Evolutionary conservation across 2,329 filamentous ascomycete species (phyloP), one percentile per base, ranked within the genome.

Genomic region (Dothidotthia symphoricarpi): DNA sequence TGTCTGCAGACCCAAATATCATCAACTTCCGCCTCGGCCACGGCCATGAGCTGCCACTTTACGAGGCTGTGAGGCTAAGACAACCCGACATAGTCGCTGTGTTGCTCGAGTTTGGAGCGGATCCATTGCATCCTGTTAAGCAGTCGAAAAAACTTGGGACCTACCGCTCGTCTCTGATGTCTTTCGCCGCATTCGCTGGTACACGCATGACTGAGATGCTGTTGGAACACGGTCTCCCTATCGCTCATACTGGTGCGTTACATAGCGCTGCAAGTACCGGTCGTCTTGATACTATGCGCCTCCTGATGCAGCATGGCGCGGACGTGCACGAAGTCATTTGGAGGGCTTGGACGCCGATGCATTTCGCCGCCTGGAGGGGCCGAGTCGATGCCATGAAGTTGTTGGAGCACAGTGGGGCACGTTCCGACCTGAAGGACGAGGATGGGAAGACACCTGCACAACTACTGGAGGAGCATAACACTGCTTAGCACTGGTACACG

Each of bases 61-160:
- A 45, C 36, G 45, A 42, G 41, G 45, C 45, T 27, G 45, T 38
- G 30, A 42, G 31, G 31, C 35, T 24, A 38, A 34, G 24, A 29
- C n/a, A 30, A 38, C 12, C 39, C 17, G 30, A 45, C 24, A 16
- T 48, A 16, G 41, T 41, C 28, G 39, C 22, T 36, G 36, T 39
- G 15, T 35, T 45, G 16, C 45, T 48, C 38, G 38, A 40, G 35
- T 36, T 40, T 40, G 45, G 45, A 17, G 45, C 45, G 34, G 42
- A 48, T 41, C 45, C 45, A 40, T 31, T 41, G 17, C 34, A 41
- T 36, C 32, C 40, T 34, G 29, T 25, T 29, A n/a, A 15, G 26
- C 16, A 16, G 27, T 34, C 30, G 22, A 36, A 39, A 31, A 22
- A 24, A 16, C 19, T 34, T 36, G 35, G 36, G 29, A 36, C 26